These are phyloP conservation scores for Lasiodiplodia citricola DNA, from an alignment of 2,329 filamentous ascomycete species.

Conservation along the genomic window DNA sequence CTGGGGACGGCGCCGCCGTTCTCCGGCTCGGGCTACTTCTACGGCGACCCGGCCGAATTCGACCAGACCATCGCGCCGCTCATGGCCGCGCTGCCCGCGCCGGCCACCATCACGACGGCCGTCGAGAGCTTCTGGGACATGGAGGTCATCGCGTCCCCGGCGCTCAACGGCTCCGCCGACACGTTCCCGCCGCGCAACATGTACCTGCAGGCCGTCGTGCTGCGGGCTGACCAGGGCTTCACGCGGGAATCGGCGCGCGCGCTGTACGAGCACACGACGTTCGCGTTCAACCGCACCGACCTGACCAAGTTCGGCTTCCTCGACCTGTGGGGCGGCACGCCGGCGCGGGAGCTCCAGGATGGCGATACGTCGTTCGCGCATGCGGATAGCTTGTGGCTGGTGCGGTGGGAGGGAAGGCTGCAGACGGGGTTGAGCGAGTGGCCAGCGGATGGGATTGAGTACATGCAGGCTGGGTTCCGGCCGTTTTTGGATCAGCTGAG, in stretches of 20 bases:
- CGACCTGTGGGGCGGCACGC: constrained; percentile 33
- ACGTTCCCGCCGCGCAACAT: constrained; percentile 29
- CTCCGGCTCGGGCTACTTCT: constrained; percentile 31
- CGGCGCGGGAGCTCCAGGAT: constrained; percentile 27
- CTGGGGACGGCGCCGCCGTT: constrained; percentile 27
- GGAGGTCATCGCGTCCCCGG: constrained; percentile 26
- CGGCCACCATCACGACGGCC: constrained; percentile 26
- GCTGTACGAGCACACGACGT: constrained; percentile 27
- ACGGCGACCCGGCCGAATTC: constrained; percentile 31
- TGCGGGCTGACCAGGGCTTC: constrained; percentile 28
- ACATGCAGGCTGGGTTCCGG: constrained; percentile 31
- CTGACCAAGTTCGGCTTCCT: constrained; percentile 31
- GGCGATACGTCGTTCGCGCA: constrained; percentile 29
- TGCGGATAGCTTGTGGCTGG: constrained; percentile 32
- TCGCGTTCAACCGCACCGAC: constrained; percentile 31
- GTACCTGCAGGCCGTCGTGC: constrained; percentile 31
- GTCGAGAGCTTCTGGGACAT: constrained; percentile 31
- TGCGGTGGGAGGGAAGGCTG: constrained; percentile 31
- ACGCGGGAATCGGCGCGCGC: constrained; percentile 29
- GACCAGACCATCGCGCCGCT: constrained; percentile 29
- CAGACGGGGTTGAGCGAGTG: constrained; percentile 22
- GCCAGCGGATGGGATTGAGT: constrained; percentile 32
- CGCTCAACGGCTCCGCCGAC: constrained; percentile 28
- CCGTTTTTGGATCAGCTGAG: constrained; percentile 31
- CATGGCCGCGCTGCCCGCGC: constrained; percentile 28